phyloP scores from a whole-genome alignment of 2,329 filamentous ascomycete species.

The Ascochyta koolunga region DNA sequence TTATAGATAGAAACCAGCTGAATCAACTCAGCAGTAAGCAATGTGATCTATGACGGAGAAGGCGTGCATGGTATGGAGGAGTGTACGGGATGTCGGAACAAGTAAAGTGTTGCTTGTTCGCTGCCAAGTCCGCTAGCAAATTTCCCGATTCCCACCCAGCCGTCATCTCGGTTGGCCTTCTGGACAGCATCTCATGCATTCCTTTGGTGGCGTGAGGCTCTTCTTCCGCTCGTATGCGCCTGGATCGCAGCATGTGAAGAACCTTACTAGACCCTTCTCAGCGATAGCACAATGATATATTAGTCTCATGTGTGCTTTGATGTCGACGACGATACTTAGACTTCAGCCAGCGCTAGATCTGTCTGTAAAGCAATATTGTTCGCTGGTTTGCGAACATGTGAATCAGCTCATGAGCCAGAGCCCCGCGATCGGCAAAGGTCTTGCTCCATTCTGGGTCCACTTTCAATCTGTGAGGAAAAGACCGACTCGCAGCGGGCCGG shows the following conservation, averaged over 20 bases:
- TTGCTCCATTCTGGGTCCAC: background rate
- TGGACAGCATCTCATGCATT: background rate
- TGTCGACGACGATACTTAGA: background rate
- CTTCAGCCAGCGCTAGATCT: background rate
- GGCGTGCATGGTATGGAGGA: background rate
- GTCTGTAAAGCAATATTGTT: background rate
- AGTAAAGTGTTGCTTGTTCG: conserved; percentile 1
- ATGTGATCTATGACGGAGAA: background rate
- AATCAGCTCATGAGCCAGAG: background rate
- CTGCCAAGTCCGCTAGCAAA: conserved; percentile 3
- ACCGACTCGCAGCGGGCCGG: background rate
- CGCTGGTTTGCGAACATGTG: background rate
- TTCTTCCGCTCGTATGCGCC: background rate
- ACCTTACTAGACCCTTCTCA: background rate
- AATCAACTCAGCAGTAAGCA: background rate
- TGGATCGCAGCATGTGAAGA: background rate
- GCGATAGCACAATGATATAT: background rate
- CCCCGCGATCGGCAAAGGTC: conserved; percentile 4
- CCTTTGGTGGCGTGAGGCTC: background rate
- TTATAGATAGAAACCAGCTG: too few relatives aligned
- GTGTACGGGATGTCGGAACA: conserved; percentile 2
- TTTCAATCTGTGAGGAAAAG: conserved; percentile 1
- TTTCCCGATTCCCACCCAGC: background rate
- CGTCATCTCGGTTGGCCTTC: background rate
- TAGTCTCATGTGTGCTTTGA: background rate